phyloP scores from a whole-genome alignment of 768 basidiomycete genomes.

The Pleurotus djamor region DNA sequence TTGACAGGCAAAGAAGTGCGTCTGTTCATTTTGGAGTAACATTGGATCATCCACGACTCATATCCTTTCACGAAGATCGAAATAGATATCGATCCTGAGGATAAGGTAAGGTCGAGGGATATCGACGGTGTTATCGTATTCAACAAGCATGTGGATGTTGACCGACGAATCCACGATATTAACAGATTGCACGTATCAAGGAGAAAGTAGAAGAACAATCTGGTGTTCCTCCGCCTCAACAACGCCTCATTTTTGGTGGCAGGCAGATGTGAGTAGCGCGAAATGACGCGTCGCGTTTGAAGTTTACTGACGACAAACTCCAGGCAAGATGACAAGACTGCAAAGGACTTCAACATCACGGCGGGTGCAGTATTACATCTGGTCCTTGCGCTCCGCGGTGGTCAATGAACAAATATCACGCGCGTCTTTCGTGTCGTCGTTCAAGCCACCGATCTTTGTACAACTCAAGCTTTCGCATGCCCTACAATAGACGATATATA shows the following conservation, averaged over 20 bases:
- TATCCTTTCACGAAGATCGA: slow-evolving; percentile 62
- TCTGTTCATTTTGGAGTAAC: slow-evolving; percentile 2
- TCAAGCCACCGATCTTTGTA: not conserved
- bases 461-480: not conserved
- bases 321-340: slow-evolving; percentile 92
- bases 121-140: not conserved
- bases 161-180: slow-evolving; percentile 6
- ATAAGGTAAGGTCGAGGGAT: slow-evolving; percentile 54
- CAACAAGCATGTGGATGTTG: not conserved
- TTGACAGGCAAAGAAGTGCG: slow-evolving; percentile 95
- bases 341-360: slow-evolving; percentile 77
- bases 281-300: not conserved
- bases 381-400: slow-evolving; percentile 94
- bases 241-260: slow-evolving; percentile 90
- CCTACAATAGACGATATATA: not conserved
- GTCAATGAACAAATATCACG: slow-evolving; percentile 37
- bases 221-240: slow-evolving; percentile 94
- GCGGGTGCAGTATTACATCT: slow-evolving; percentile 91
- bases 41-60: slow-evolving; percentile 9
- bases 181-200: slow-evolving; percentile 89
- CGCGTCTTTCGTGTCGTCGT: not conserved
- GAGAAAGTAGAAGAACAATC: slow-evolving; percentile 99
- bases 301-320: not conserved
- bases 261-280: slow-evolving; percentile 77
- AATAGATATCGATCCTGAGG: slow-evolving; percentile 89